These are phyloP conservation scores for Actinidia chinensis DNA, from an alignment of 179 eudicot genomes.

Conservation along the genomic window DNA sequence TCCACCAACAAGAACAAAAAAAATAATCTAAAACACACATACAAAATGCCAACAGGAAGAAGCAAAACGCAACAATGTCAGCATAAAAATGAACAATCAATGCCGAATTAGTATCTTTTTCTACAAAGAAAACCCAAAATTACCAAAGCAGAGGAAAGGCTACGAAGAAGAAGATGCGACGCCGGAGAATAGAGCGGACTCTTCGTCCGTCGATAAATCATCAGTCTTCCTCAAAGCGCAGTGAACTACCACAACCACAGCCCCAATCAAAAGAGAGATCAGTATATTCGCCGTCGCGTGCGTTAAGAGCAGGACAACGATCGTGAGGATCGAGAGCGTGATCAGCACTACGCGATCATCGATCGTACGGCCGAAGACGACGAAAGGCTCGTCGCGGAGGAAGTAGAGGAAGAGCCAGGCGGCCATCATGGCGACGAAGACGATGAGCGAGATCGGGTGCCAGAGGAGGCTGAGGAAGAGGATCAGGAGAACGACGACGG, in stretches of 20 bases:
- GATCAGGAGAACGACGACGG: conserved; percentile 31
- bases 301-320: conserved; percentile 31
- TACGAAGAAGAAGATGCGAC: neutral
- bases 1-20: no score
- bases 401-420: conserved; percentile 36
- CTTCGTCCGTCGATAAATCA: conserved; percentile 19
- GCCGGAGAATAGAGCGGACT: neutral
- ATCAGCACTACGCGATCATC: conserved; percentile 27
- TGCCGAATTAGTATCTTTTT: neutral
- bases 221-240: conserved; percentile 34
- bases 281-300: conserved; percentile 31
- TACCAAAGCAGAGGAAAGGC: neutral
- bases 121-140: no score
- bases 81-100: neutral
- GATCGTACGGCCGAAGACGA: conserved; percentile 11
- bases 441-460: conserved; percentile 40
- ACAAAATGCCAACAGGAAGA: neutral
- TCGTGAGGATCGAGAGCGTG: conserved; percentile 29
- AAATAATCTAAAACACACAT: neutral
- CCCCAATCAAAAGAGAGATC: conserved; percentile 27
- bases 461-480: conserved; percentile 40
- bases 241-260: conserved; percentile 25
- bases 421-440: conserved; percentile 33
- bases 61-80: neutral
- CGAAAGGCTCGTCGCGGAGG: conserved; percentile 30